phyloP scores from a whole-genome alignment of 306 rosid species.

The barrel medic (Medicago truncatula) region DNA sequence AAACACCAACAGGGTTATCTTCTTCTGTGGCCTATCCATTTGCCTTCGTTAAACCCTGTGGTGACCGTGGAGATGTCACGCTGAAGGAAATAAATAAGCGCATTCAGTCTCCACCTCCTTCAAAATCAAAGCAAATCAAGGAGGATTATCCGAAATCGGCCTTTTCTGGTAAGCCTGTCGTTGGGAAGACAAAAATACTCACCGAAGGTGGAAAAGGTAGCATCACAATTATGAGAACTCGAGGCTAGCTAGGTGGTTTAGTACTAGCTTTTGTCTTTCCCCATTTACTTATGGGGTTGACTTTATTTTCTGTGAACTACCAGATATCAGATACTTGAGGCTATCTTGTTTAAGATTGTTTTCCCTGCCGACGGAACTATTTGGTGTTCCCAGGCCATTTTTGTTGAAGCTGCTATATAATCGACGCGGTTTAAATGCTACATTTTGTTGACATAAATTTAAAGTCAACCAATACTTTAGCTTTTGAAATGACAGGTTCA shows the following conservation, averaged over 20 bases:
- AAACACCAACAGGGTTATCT: conserved; percentile 71
- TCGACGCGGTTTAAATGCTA: not conserved
- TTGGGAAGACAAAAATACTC: conserved; percentile 86
- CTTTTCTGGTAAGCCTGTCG: conserved; percentile 94
- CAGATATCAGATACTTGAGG: not conserved
- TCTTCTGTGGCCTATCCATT: conserved; percentile 92
- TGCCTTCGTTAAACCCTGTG: conserved; percentile 84
- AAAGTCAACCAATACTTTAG: not conserved
- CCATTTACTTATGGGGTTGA: conserved; percentile 18
- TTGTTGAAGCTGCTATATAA: not conserved
- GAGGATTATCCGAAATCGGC: conserved; percentile 91
- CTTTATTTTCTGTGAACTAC: conserved; percentile 6
- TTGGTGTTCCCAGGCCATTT: conserved; percentile 7
- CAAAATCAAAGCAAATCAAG: conserved; percentile 51
- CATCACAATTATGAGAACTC: conserved; percentile 97
- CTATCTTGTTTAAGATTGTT: not conserved
- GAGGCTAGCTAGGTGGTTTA: conserved; percentile 62
- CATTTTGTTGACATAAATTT: not conserved
- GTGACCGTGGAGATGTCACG: conserved; percentile 83
- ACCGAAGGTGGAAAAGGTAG: conserved; percentile 96
- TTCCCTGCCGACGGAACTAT: not conserved
- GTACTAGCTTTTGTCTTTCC: conserved; percentile 23
- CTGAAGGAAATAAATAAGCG: conserved; percentile 93
- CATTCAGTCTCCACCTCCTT: conserved; percentile 74
- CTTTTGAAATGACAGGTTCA: not conserved